Evolutionary conservation across 495 filamentous ascomycete genomes (phyloP), one percentile per base, ranked within the genome.

Genomic region (Penicillium dipodomyicola): DNA sequence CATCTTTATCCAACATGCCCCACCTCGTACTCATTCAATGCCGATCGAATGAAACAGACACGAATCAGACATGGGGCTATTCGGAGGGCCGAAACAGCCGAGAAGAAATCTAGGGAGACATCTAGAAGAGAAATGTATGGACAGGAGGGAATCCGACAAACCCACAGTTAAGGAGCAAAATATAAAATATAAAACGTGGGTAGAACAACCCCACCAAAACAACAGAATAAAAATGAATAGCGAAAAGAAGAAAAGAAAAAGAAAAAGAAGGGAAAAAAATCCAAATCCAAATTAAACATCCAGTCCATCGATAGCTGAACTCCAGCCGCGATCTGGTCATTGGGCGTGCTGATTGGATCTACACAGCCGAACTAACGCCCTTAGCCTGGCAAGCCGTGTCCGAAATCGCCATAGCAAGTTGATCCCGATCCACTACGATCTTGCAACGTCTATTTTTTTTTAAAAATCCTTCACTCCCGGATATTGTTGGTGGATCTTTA

Each of bases 261-360:
- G 48, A 30, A n/a, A 42, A 58, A 20, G 51, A 32, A 30, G 40
- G 33, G 27, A 58, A 25, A 54, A 40, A 37, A 45, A n/a, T n/a
- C n/a, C n/a, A n/a, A n/a, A n/a, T n/a, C n/a, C n/a, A n/a, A n/a
- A n/a, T n/a, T n/a, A 46, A 41, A 52, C 25, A 43, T 61, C 57
- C 58, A 60, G 56, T 63, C 60, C 60, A 60, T 54, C 60, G 35
- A 43, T 59, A 68, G 65, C 65, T 68, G 65, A 67, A 66, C 56
- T 23, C 25, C 44, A 66, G 51, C 56, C 58, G 61, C 60, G 46
- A 58, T 14, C 32, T 54, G 58, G 49, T 45, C 50, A 47, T 64
- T 57, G 43, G 41, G 25, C 10, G n/a, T 49, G 19, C 46, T 42
- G 58, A 68, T 68, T 68, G 65, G 65, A 32, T 54, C 62, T 33